These are phyloP conservation scores for Arabis hirsuta DNA, from an alignment of 345 rosid genomes.

Conservation along the genomic window DNA sequence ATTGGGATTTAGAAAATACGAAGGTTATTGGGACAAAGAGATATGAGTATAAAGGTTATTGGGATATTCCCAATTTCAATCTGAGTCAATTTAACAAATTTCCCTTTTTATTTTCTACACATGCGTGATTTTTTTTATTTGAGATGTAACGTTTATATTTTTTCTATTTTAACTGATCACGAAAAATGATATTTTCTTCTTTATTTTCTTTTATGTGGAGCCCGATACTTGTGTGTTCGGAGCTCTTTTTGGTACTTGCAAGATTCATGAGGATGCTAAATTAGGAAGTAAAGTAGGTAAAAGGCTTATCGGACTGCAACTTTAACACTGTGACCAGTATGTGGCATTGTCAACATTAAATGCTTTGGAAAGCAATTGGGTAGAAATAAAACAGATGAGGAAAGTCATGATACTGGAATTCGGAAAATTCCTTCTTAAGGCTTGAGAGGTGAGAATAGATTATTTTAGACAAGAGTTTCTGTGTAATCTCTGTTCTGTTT, in stretches of 20 bases:
- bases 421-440: slow-evolving; percentile 46
- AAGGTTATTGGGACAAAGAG: too few species aligned
- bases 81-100: too few species aligned
- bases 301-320: slow-evolving; percentile 54
- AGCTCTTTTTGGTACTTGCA: slow-evolving; percentile 73
- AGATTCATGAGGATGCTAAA: slow-evolving; percentile 60
- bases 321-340: slow-evolving; percentile 55
- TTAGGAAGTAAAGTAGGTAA: slow-evolving; percentile 58
- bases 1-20: too few species aligned
- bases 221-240: slow-evolving; percentile 73
- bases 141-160: too few species aligned
- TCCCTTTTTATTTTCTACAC: too few species aligned
- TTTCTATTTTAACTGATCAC: too few species aligned
- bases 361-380: slow-evolving; percentile 59
- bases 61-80: too few species aligned
- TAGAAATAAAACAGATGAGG: slow-evolving; percentile 54
- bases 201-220: too few species aligned
- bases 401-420: slow-evolving; percentile 53
- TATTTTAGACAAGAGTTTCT: slow-evolving; percentile 3
- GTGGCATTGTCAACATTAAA: slow-evolving; percentile 54
- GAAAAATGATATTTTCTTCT: too few species aligned
- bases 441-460: slow-evolving; percentile 9
- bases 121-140: too few species aligned
- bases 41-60: too few species aligned
- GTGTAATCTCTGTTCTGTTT: slow-evolving; percentile 2